Percentiles rank a stretch among this genome's conserved stretches.
phyloP scores from a whole-genome alignment of 306 rosid genomes.

The Mimosa bimucronata region DNA sequence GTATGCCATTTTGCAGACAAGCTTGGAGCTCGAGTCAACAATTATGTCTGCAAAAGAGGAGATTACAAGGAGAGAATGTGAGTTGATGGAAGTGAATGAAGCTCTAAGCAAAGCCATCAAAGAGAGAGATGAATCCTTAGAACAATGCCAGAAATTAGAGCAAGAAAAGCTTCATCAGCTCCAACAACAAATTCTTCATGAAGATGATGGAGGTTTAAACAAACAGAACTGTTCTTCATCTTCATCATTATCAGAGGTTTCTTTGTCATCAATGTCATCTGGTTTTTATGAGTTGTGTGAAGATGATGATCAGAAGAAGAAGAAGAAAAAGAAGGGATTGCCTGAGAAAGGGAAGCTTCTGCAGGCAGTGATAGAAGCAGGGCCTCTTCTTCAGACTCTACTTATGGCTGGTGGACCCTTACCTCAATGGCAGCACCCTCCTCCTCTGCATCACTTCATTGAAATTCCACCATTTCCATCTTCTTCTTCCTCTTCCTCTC shows the following conservation, averaged over 20 bases:
- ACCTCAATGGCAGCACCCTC: slow-evolving; percentile 76
- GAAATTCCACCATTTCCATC: slow-evolving; percentile 50
- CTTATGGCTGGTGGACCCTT: slow-evolving; percentile 67
- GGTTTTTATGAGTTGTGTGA: slow-evolving; percentile 19
- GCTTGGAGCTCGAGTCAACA: slow-evolving; percentile 55
- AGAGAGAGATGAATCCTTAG: slow-evolving; percentile 58
- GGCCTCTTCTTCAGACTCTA: slow-evolving; percentile 65
- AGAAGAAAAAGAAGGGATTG: slow-evolving; percentile 45
- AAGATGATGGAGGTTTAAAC: slow-evolving; percentile 7
- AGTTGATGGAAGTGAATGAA: slow-evolving; percentile 42
- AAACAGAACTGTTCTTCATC: slow-evolving; percentile 1
- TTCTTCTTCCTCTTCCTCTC: neutral
- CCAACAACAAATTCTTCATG: slow-evolving; percentile 22
- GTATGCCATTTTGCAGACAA: slow-evolving; percentile 47
- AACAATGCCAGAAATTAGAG: slow-evolving; percentile 47
- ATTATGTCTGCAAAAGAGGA: slow-evolving; percentile 55
- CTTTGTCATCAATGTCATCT: neutral
- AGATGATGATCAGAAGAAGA: slow-evolving; percentile 20
- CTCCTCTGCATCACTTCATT: slow-evolving; percentile 53
- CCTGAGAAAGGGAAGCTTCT: slow-evolving; percentile 73
- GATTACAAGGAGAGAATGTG: slow-evolving; percentile 52
- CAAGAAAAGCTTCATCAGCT: slow-evolving; percentile 46
- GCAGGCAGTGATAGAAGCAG: slow-evolving; percentile 68
- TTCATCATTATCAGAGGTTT: neutral
- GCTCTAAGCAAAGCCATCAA: slow-evolving; percentile 47